Percentiles rank a stretch among this genome's conserved stretches.
Conservation (phyloP, 176 grass and related monocot genomes). For the Typha latifolia region DNA sequence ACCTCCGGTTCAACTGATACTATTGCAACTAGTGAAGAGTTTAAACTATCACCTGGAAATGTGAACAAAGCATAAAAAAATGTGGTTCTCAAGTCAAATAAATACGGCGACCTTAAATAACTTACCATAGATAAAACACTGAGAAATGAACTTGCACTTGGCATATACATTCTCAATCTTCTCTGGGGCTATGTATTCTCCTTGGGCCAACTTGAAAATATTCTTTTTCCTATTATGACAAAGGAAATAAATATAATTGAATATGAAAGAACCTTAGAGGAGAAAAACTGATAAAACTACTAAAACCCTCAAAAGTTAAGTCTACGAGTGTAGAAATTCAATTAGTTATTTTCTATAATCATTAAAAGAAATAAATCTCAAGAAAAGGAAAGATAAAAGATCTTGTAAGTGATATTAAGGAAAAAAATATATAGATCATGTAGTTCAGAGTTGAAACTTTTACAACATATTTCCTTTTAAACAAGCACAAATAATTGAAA, state of each 20-base stretch:
- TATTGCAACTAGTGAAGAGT: constrained; percentile 72
- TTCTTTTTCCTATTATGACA: constrained; percentile 77
- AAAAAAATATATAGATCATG: background rate
- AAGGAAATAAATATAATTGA: constrained; percentile 20
- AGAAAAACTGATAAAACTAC: too few species aligned
- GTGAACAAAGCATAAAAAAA: constrained; percentile 21
- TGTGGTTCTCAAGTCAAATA: constrained; percentile 7
- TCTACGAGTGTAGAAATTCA: too few species aligned
- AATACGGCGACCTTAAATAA: background rate
- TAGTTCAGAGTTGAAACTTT: background rate
- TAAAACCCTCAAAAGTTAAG: too few species aligned
- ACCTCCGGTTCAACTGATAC: constrained; percentile 70
- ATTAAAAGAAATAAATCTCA: background rate
- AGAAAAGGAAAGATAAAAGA: background rate
- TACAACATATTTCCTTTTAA: background rate
- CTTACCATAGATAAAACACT: constrained; percentile 95
- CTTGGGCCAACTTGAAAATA: constrained; percentile 97
- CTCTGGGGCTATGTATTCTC: constrained; percentile 94
- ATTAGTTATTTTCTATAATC: too few species aligned
- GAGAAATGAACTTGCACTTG: constrained; percentile 91
- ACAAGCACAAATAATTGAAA: background rate
- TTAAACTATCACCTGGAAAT: constrained; percentile 82
- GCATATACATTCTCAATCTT: constrained; percentile 95
- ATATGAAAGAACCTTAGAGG: background rate
- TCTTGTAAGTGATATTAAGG: background rate